A percentile compares a stretch with the other conserved stretches of the same genome.
phyloP scores from a whole-genome alignment of 2,329 filamentous ascomycete genomes.

The Cryoendolithus antarcticus region DNA sequence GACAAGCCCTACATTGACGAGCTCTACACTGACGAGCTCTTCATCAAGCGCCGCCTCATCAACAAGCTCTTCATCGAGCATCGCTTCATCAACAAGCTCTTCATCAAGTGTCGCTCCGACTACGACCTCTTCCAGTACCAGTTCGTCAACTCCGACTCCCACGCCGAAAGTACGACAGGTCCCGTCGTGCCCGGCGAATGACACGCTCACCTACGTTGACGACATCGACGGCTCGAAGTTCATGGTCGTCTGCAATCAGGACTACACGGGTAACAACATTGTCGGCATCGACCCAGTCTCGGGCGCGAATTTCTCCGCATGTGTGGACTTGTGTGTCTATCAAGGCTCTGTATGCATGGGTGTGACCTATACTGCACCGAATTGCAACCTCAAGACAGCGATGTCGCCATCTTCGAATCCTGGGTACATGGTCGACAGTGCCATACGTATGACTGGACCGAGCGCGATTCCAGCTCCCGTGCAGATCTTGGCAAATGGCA shows the following conservation, averaged over 20 bases:
- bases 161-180: neutral
- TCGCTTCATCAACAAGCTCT: neutral
- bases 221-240: constrained; percentile 1
- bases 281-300: neutral
- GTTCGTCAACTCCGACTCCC: neutral
- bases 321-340: neutral
- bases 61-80: neutral
- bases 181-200: neutral
- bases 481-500: neutral
- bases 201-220: neutral
- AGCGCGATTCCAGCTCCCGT: neutral
- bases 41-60: neutral
- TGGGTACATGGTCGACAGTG: neutral
- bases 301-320: neutral
- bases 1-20: neutral
- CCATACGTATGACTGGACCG: constrained; percentile 1
- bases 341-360: neutral
- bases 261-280: neutral
- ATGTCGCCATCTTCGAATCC: neutral
- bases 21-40: neutral
- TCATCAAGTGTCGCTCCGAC: neutral
- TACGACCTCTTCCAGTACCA: neutral
- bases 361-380: neutral
- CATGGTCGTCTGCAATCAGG: constrained; percentile 1
- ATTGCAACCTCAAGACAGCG: neutral